These are phyloP conservation scores for Venturia aucupariae DNA, from an alignment of 2,329 filamentous ascomycete genomes.

Conservation along the genomic window DNA sequence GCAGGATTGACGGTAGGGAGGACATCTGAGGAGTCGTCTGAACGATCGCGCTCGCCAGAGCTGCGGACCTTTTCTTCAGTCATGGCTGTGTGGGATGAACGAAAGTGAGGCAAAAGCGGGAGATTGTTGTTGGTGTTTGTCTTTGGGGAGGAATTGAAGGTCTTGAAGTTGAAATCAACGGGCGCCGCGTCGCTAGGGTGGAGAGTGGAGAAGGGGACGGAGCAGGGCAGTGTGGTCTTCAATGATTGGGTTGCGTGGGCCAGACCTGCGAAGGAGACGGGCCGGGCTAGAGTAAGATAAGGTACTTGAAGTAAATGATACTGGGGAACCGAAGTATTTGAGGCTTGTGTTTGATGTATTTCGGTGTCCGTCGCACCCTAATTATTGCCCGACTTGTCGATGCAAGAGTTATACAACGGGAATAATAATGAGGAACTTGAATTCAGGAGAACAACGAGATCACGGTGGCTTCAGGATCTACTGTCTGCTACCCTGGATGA, in stretches of 20 bases:
- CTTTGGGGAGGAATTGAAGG: background rate
- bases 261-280: background rate
- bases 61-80: slow-evolving; percentile 72
- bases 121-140: background rate
- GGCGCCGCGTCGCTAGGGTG: background rate
- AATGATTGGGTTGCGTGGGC: background rate
- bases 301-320: background rate
- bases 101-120: background rate
- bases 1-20: slow-evolving; percentile 75
- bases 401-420: background rate
- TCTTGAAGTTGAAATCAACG: background rate
- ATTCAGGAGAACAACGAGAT: background rate
- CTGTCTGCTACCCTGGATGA: background rate
- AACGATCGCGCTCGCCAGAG: slow-evolving; percentile 66
- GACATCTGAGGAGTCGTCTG: slow-evolving; percentile 44
- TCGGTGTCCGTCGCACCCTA: background rate
- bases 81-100: slow-evolving; percentile 34
- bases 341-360: background rate
- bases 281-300: too few relatives aligned
- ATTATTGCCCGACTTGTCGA: background rate
- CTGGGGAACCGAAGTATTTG: background rate
- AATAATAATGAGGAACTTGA: background rate
- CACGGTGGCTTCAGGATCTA: background rate
- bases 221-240: background rate
- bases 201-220: background rate